Percentiles rank a stretch among this genome's conserved stretches.
Evolutionary conservation across 2,329 filamentous ascomycete species (phyloP).

Genomic region (Colletotrichum sp.): DNA sequence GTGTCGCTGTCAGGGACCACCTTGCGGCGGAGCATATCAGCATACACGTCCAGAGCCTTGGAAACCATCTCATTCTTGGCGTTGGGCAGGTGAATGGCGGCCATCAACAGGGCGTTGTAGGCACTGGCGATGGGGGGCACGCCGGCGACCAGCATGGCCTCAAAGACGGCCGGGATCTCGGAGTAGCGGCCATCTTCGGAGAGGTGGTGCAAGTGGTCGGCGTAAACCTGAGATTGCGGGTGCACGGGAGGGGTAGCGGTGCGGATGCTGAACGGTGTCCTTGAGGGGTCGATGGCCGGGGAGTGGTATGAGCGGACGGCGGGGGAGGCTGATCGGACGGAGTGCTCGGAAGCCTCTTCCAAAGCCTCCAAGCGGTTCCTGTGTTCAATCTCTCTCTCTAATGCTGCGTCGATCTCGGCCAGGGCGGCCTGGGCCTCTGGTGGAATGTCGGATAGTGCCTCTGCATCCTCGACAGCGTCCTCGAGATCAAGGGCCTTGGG

Average conservation of each 20-base stretch:
- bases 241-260: slow-evolving; percentile 68
- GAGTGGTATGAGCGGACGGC: slow-evolving; percentile 39
- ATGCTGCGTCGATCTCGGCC: slow-evolving; percentile 84
- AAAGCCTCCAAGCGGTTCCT: slow-evolving; percentile 50
- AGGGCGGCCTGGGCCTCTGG: slow-evolving; percentile 64
- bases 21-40: slow-evolving; percentile 90
- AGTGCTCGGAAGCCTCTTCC: slow-evolving; percentile 46
- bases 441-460: slow-evolving; percentile 35
- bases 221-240: slow-evolving; percentile 72
- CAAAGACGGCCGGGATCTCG: slow-evolving; percentile 90
- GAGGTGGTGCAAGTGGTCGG: slow-evolving; percentile 79
- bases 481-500: slow-evolving; percentile 54
- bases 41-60: slow-evolving; percentile 93
- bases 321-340: slow-evolving; percentile 38
- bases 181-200: slow-evolving; percentile 76
- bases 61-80: slow-evolving; percentile 85
- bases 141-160: slow-evolving; percentile 84
- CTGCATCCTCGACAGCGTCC: slow-evolving; percentile 36
- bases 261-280: slow-evolving; percentile 53
- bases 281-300: slow-evolving; percentile 44
- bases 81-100: slow-evolving; percentile 81
- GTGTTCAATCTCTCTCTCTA: slow-evolving; percentile 77
- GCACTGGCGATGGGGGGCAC: slow-evolving; percentile 81
- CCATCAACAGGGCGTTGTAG: slow-evolving; percentile 90
- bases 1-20: slow-evolving; percentile 84